Conservation (phyloP, 73 alveolate species). For the Durusdinium trenchii region DNA sequence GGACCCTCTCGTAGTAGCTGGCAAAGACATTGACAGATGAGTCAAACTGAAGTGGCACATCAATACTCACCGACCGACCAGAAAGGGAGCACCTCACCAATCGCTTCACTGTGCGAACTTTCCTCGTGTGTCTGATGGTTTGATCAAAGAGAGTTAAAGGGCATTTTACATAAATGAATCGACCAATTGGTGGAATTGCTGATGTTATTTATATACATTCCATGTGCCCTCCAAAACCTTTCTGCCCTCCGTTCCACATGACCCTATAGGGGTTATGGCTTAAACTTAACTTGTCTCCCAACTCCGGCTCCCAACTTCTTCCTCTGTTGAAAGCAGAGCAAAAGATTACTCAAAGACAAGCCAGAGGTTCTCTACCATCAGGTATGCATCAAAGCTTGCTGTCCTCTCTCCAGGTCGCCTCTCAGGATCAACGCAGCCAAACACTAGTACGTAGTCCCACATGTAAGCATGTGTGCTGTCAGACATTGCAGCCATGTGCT, state of each 20-base stretch:
- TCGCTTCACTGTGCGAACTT: not conserved
- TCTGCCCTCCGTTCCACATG: too few relatives aligned
- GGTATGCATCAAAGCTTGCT: not conserved
- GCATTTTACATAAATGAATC: too few relatives aligned
- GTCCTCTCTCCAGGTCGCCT: not conserved
- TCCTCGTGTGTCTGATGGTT: too few relatives aligned
- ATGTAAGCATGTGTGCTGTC: not conserved
- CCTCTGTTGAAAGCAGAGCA: too few relatives aligned
- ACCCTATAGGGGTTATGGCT: too few relatives aligned
- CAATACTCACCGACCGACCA: not conserved
- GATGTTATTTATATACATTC: too few relatives aligned
- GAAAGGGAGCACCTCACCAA: not conserved
- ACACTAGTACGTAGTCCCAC: not conserved
- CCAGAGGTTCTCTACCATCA: not conserved
- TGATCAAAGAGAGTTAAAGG: too few relatives aligned
- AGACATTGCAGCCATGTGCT: not conserved
- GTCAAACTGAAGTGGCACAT: not conserved
- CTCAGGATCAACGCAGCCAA: not conserved
- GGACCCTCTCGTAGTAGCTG: not conserved
- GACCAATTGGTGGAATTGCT: too few relatives aligned
- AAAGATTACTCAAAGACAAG: too few relatives aligned
- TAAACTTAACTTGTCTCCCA: too few relatives aligned
- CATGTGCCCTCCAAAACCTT: too few relatives aligned
- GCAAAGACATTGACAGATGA: not conserved
- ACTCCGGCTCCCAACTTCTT: too few relatives aligned